Conservation (phyloP, 345 rosid species). For the Jatropha curcas region DNA sequence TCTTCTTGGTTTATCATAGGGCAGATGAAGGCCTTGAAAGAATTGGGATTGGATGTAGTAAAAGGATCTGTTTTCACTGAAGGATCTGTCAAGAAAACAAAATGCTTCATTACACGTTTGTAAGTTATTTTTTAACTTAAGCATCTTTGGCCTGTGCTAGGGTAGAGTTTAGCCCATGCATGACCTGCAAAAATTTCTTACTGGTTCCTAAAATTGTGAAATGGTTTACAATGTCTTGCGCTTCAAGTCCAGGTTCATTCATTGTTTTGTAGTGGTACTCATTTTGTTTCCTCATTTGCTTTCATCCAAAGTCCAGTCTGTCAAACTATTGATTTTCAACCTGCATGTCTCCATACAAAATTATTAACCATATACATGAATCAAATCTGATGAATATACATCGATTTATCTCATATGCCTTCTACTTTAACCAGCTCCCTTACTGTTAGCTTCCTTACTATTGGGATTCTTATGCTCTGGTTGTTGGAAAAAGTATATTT, state of each 20-base stretch:
- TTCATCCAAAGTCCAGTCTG: background rate
- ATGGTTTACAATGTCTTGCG: conserved; percentile 5
- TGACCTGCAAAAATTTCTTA: background rate
- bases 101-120: conserved; percentile 67
- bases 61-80: conserved; percentile 82
- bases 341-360: background rate
- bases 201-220: conserved; percentile 1
- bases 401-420: background rate
- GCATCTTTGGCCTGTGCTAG: background rate
- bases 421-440: background rate
- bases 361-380: background rate
- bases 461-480: background rate
- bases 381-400: background rate
- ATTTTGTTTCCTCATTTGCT: background rate
- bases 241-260: background rate
- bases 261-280: background rate
- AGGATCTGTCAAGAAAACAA: conserved; percentile 78
- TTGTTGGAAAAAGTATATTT: background rate
- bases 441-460: background rate
- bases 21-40: conserved; percentile 89
- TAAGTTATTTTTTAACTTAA: conserved; percentile 42
- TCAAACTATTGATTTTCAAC: background rate
- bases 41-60: conserved; percentile 79
- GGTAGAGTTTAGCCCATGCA: background rate
- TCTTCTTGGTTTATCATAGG: conserved; percentile 14